Evolutionary conservation across 768 basidiomycete genomes (phyloP).

Genomic region (Gymnopilus junonius): DNA sequence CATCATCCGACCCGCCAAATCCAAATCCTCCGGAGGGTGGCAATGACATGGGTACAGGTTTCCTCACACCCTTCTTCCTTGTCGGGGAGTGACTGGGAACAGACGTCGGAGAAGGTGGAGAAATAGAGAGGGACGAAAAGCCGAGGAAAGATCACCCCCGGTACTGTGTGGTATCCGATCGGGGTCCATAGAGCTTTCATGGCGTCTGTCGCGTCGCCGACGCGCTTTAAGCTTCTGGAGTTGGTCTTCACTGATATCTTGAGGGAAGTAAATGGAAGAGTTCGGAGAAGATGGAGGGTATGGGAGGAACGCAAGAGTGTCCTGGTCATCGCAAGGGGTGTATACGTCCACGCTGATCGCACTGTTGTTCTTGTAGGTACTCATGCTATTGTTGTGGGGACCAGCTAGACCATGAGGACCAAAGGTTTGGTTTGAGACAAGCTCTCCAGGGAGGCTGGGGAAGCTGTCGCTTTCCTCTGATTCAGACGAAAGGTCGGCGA

Average conservation of each 20-base stretch:
- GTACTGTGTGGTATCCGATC: conserved; percentile 42
- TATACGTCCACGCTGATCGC: conserved; percentile 19
- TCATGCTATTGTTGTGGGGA: conserved; percentile 13
- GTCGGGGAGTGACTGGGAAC: conserved; percentile 8
- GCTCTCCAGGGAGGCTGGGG: conserved; percentile 33
- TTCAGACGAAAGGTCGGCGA: conserved; percentile 66
- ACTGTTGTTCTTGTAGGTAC: conserved; percentile 10
- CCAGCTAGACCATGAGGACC: conserved; percentile 33
- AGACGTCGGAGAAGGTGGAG: neutral
- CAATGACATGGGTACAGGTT: conserved; percentile 18
- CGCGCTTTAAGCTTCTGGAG: conserved; percentile 25
- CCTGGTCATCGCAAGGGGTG: conserved; percentile 15
- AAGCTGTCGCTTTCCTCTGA: conserved; percentile 69
- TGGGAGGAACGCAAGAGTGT: conserved; percentile 42
- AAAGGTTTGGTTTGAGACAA: conserved; percentile 2
- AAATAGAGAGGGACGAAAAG: conserved; percentile 17
- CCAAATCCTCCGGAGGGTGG: neutral
- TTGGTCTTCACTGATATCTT: conserved; percentile 5
- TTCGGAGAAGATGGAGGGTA: conserved; percentile 18
- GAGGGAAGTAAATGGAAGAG: conserved; percentile 7
- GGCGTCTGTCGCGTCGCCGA: conserved; percentile 33
- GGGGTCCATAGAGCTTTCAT: conserved; percentile 39
- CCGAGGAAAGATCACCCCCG: conserved; percentile 14
- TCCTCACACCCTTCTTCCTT: conserved; percentile 22
- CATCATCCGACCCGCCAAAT: conserved; percentile 39